phyloP scores from a whole-genome alignment of 2,329 filamentous ascomycete genomes.

The Aspergillus ochraceoroseus region DNA sequence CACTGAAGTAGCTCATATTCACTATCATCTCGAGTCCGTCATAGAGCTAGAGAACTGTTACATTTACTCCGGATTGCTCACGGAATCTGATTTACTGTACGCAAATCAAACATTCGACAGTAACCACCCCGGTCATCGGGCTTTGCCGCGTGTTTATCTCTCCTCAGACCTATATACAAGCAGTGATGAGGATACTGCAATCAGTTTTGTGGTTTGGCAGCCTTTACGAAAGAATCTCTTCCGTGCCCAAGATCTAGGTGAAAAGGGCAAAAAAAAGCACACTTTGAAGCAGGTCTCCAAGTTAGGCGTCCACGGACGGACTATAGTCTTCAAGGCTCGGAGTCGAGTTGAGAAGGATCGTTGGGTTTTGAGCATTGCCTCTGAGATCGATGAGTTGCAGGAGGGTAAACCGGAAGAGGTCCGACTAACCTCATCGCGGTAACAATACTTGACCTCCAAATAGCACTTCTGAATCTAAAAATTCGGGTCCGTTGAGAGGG shows the following conservation, averaged over 20 bases:
- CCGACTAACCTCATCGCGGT: conserved; percentile 32
- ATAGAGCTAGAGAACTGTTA: conserved; percentile 61
- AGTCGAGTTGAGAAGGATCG: conserved; percentile 62
- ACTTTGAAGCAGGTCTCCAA: conserved; percentile 56
- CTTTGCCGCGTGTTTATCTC: conserved; percentile 56
- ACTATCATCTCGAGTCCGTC: conserved; percentile 56
- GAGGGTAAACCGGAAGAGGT: conserved; percentile 47
- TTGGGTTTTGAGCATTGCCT: conserved; percentile 62
- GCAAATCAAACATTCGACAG: conserved; percentile 61
- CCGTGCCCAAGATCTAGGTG: conserved; percentile 39
- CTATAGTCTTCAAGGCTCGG: conserved; percentile 61
- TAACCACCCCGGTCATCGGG: conserved; percentile 56
- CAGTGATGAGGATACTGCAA: conserved; percentile 61
- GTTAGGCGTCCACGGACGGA: conserved; percentile 57
- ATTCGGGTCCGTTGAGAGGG: no score
- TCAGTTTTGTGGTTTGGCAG: conserved; percentile 64
- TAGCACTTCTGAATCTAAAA: no score
- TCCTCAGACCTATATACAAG: conserved; percentile 56
- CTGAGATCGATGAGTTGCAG: conserved; percentile 60
- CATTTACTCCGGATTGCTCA: conserved; percentile 60
- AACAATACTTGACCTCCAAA: no score
- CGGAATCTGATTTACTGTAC: conserved; percentile 59
- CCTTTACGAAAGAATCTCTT: conserved; percentile 56
- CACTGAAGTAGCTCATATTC: conserved; percentile 54
- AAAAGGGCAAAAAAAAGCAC: conserved; percentile 42